These are phyloP conservation scores for Podochytrium sp. DNA, from an alignment of 192 early-diverging fungal genomes.

Conservation along the genomic window DNA sequence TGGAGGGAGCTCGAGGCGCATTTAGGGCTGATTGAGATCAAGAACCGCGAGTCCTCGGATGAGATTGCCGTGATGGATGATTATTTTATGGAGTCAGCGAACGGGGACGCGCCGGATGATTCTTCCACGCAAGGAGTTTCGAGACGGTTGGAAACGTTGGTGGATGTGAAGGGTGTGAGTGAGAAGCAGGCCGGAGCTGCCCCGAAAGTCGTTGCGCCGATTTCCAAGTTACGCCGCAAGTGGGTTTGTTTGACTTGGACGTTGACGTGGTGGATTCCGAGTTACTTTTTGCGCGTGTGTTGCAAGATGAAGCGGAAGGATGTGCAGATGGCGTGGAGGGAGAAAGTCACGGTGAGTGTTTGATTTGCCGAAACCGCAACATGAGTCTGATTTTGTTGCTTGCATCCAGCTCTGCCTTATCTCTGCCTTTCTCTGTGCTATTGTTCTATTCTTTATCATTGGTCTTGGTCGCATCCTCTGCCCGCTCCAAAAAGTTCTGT, in stretches of 20 bases:
- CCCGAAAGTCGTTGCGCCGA: not conserved
- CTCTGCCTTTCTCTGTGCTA: slow-evolving; percentile 69
- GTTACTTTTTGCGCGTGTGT: slow-evolving; percentile 52
- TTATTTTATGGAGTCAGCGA: slow-evolving; percentile 2
- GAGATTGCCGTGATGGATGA: slow-evolving; percentile 25
- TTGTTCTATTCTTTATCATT: slow-evolving; percentile 82
- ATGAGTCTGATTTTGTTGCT: not conserved
- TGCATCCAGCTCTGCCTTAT: slow-evolving; percentile 61
- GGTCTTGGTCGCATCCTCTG: slow-evolving; percentile 78
- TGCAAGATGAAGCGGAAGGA: slow-evolving; percentile 80
- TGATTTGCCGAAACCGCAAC: not conserved
- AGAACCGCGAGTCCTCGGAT: not conserved
- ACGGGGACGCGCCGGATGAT: slow-evolving; percentile 27
- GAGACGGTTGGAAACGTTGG: not conserved
- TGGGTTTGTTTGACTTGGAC: slow-evolving; percentile 78
- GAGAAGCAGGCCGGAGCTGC: not conserved
- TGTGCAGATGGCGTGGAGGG: slow-evolving; percentile 89
- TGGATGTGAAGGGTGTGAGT: slow-evolving; percentile 14
- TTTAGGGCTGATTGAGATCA: slow-evolving; percentile 26
- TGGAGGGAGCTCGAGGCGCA: slow-evolving; percentile 36
- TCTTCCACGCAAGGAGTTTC: slow-evolving; percentile 17
- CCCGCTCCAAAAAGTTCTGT: slow-evolving; percentile 68
- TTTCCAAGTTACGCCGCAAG: slow-evolving; percentile 54
- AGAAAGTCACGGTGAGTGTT: slow-evolving; percentile 73
- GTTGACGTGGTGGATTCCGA: slow-evolving; percentile 79